A percentile compares a stretch with the other conserved stretches of the same genome.
Conservation (phyloP, 2,329 filamentous ascomycete species). For the Tolypocladium ovalisporum region DNA sequence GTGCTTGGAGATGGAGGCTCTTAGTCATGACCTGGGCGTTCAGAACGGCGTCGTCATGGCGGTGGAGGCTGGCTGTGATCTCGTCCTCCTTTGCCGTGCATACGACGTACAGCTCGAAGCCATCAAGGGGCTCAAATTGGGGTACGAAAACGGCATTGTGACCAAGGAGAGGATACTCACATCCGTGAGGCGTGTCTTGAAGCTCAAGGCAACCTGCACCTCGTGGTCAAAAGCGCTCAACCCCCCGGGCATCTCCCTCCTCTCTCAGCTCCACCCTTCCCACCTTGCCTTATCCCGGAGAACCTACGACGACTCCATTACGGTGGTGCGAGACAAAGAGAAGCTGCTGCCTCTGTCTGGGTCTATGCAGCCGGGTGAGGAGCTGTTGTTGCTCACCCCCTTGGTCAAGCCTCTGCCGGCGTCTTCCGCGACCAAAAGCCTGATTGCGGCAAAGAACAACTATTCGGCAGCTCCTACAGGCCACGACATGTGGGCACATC, state of each 20-base stretch:
- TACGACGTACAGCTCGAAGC: constrained; percentile 86
- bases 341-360: constrained; percentile 72
- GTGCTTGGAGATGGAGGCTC: constrained; percentile 91
- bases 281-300: constrained; percentile 73
- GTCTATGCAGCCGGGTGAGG: constrained; percentile 73
- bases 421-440: constrained; percentile 66
- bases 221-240: constrained; percentile 89
- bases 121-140: constrained; percentile 78
- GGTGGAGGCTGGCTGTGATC: constrained; percentile 88
- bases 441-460: constrained; percentile 43
- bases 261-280: constrained; percentile 71
- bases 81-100: constrained; percentile 79
- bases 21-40: constrained; percentile 93
- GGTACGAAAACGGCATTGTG: constrained; percentile 84
- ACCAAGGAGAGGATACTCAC: constrained; percentile 68
- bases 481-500: constrained; percentile 46
- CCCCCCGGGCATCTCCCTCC: constrained; percentile 64
- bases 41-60: constrained; percentile 96
- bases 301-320: constrained; percentile 88
- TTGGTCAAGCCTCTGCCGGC: constrained; percentile 87
- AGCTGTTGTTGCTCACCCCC: constrained; percentile 79
- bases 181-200: constrained; percentile 67
- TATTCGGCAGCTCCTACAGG: constrained; percentile 22
- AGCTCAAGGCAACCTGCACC: constrained; percentile 75
- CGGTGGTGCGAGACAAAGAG: constrained; percentile 82